Evolutionary conservation across 2,329 filamentous ascomycete species (phyloP).

Genomic region (Fusarium musae): DNA sequence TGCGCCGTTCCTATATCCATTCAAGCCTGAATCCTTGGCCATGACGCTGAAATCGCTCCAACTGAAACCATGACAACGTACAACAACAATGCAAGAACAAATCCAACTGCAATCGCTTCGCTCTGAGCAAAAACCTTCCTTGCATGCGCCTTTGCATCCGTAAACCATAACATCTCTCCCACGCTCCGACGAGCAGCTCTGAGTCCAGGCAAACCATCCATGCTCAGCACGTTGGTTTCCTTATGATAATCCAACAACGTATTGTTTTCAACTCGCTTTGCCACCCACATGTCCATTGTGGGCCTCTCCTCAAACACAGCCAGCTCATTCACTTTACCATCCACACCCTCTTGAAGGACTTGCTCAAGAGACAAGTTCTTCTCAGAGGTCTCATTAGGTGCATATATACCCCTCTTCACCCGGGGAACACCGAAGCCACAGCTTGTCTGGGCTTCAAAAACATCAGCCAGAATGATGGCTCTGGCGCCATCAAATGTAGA

Average conservation of each 20-base stretch:
- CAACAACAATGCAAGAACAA: constrained; percentile 46
- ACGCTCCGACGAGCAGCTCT: constrained; percentile 61
- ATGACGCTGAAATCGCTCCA: constrained; percentile 36
- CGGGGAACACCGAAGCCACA: constrained; percentile 74
- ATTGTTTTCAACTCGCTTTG: constrained; percentile 60
- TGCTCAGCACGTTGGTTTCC: constrained; percentile 63
- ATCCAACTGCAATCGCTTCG: constrained; percentile 49
- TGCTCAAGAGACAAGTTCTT: constrained; percentile 34
- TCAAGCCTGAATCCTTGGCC: constrained; percentile 29
- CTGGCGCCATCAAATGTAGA: constrained; percentile 60
- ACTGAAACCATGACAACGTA: constrained; percentile 44
- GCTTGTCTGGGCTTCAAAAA: constrained; percentile 74
- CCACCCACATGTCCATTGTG: constrained; percentile 64
- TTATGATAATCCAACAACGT: constrained; percentile 66
- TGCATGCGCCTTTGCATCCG: constrained; percentile 49
- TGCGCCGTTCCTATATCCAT: constrained; percentile 40
- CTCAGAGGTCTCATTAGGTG: constrained; percentile 37
- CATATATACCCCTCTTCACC: constrained; percentile 56
- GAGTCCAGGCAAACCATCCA: constrained; percentile 70
- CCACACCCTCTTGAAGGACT: constrained; percentile 41
- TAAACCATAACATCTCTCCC: constrained; percentile 60
- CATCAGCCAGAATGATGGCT: constrained; percentile 69
- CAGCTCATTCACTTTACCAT: constrained; percentile 49
- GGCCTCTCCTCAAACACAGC: constrained; percentile 64
- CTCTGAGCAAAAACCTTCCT: constrained; percentile 46